phyloP scores from a whole-genome alignment of 192 early-diverging fungal species.

The Gigaspora rosea region DNA sequence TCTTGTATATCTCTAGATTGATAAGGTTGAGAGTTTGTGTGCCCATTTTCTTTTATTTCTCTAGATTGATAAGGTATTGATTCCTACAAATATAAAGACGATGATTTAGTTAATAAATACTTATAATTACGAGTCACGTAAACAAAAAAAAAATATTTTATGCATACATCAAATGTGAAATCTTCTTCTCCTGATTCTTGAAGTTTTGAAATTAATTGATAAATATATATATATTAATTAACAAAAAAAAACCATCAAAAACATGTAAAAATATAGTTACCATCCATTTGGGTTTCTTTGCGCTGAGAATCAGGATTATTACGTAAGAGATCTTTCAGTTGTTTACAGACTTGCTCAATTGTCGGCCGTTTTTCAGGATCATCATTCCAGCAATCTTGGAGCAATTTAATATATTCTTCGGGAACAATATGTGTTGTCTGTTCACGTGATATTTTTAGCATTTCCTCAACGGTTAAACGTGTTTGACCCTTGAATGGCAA shows the following conservation, averaged over 20 bases:
- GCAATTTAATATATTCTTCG: conserved; percentile 29
- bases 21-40: too few species aligned
- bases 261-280: neutral
- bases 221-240: too few species aligned
- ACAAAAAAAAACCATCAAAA: neutral
- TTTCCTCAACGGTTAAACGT: neutral
- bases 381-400: conserved; percentile 27
- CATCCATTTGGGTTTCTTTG: neutral
- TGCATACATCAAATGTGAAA: too few species aligned
- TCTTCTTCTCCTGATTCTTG: too few species aligned
- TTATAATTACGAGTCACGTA: too few species aligned
- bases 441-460: neutral
- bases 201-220: too few species aligned
- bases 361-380: conserved; percentile 17
- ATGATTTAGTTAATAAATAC: too few species aligned
- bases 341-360: conserved; percentile 23
- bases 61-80: too few species aligned
- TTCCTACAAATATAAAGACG: too few species aligned
- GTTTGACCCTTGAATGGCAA: conserved; percentile 2
- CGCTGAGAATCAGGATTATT: neutral
- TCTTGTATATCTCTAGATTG: too few species aligned
- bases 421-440: conserved; percentile 6
- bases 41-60: too few species aligned
- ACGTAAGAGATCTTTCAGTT: conserved; percentile 1
- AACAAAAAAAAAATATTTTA: too few species aligned